Base-by-base conservation (phyloP, 495 filamentous ascomycete genomes). In the Xeromyces bisporus region DNA sequence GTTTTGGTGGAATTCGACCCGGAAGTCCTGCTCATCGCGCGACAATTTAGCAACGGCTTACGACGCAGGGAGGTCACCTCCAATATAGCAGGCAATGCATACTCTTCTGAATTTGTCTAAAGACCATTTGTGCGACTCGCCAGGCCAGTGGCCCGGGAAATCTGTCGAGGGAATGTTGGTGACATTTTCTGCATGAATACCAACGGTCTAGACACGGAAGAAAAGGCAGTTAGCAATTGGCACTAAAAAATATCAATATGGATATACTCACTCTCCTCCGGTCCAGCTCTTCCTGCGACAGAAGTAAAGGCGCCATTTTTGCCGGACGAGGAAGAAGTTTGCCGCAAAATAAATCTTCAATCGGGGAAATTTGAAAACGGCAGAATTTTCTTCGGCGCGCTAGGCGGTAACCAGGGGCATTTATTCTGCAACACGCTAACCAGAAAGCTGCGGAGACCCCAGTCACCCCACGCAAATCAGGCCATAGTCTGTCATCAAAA, bases 81-180 rank as follows among this genome's bases (percentile, higher is more conserved):
- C n/a, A n/a, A n/a, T n/a, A 17, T 15, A 15, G 30, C 8, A 14
- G 5, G 9, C 6, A 7, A 15, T 15, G 42, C 47, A 32, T 58
- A 70, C 71, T 16, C 71, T 47, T 26, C 62, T 60, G 56, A 96
- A 92, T 23, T 70, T 62, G 2, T 80, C 62, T n/a, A 83, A 56
- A 39, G 76, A 66, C 87, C 87, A 99, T 23, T 67, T 58, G 49
- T 93, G 75, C 55, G 91, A 78, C 58, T 99, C 89, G 40, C 80
- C 81, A 2, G 83, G 80, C 56, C 73, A 93, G 55, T 92, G 80
- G 26, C 75, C 74, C 2, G 91, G 91, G 54, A 83, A 92, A 48
- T 94, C 86, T 38, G 73, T 91, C 16, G 80, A 80, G 43, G 80
- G 63, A 47, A 86, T 75, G 55, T 96, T 74, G 38, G 77, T 81